Evolutionary conservation across 1,139 yeast genomes (phyloP), one percentile per base, ranked within the genome.

Genomic region (Spathaspora sp.): DNA sequence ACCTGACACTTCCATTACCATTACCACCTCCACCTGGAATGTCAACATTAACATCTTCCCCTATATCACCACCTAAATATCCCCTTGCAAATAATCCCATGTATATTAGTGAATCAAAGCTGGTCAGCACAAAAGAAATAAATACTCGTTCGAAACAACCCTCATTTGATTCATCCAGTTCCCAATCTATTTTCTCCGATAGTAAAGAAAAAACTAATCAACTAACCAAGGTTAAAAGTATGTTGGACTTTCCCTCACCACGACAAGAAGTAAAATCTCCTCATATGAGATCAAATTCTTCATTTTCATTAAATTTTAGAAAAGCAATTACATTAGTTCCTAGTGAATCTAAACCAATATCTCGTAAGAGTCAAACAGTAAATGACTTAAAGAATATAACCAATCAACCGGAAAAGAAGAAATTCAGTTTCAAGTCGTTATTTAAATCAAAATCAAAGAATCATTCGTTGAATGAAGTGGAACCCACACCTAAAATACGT

Each of bases 401-500:
- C 7, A 16, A 15, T 9, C 36, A 33, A 15, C 47, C 52, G 15
- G 60, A 57, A 23, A 64, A 61, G 57, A 73, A 72, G 50, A 67
- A 65, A 49, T 74, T 74, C 51, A 70, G 76, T 41, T 70, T 74
- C 58, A 68, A 63, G 44, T 58, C 71, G 2, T 59, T 74, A 38
- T 74, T 74, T 58, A 72, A 68, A 51, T 60, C 65, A 46, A 68
- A 60, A 51, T 63, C 73, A 4, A 68, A 58, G 46, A 57, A 51
- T 43, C 69, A 65, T 48, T 54, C 63, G 20, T 58, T 66, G 43
- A 60, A 53, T 36, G 57, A 51, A 27, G 23, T 17, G 15, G 33
- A 42, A 24, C 40, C 17, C 3, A 17, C 40, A 24, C 16, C 26
- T 11, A 15, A 25, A 46, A 24, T 60, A 38, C 51, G 57, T 16